Base-by-base conservation (phyloP, 116 monocot species). In the Zostera marina region DNA sequence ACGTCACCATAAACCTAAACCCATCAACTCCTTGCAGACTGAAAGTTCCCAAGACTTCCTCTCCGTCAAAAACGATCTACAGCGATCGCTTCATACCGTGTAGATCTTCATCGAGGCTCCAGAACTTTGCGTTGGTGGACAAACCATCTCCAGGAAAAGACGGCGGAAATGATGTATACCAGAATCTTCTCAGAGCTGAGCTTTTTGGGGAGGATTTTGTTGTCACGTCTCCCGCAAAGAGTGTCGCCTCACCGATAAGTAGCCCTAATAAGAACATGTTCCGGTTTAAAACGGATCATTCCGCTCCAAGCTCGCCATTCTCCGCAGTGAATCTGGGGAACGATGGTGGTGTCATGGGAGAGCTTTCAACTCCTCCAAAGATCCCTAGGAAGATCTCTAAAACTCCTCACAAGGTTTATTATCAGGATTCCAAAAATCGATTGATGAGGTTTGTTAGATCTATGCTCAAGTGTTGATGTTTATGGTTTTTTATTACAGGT, bases 21-120 rank as follows among this genome's bases (percentile, higher is more conserved):
- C 47, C 71, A 11, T 72, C 77, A 4, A 25, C 68, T 58, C 70
- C 63, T 47, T 73, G 73, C 69, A 65, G 81, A 4, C 61, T 67
- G 9, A 62, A 73, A 6, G 75, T 81, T n/a, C 49, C 62, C 10
- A 62, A 62, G 53, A 53, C 49, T 0, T 79, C 79, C 0, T 96
- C 94, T 17, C 94, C 88, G 0, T 82, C 79, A 21, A 88, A 96
- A 60, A 79, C 84, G 1, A 85, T 79, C 1, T 96, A 96, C 69
- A 78, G 94, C 72, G 94, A 96, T 56, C 55, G 94, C 5, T 96
- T 96, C 73, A 88, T 96, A 56, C 94, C 94, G 3, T 88, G 88
- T 72, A 44, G 94, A 11, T 74, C 94, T 11, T 82, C 85, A 5
- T 94, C 94, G 16, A 61, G 94, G 69, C 82, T 94, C 26, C 77